These are phyloP conservation scores for Tanacetum coccineum DNA, from an alignment of 129 eudicot species.

Conservation along the genomic window DNA sequence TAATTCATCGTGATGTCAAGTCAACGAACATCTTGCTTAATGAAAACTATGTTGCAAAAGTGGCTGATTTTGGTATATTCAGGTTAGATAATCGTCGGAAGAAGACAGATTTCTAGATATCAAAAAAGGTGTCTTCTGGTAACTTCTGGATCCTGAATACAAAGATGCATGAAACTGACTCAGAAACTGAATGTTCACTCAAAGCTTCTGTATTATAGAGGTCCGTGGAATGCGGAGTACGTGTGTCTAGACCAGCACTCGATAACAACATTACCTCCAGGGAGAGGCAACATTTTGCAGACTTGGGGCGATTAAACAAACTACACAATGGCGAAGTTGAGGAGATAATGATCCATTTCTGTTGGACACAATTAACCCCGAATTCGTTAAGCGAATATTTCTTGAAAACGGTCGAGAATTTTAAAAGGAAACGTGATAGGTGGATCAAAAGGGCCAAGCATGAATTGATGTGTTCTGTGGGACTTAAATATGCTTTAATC, in stretches of 20 bases:
- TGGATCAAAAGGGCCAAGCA: too few relatives aligned
- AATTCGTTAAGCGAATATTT: slow-evolving; percentile 49
- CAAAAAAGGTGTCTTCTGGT: slow-evolving; percentile 68
- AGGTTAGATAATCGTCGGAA: slow-evolving; percentile 33
- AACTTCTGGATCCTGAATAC: slow-evolving; percentile 69
- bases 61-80: slow-evolving; percentile 73
- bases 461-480: slow-evolving; percentile 67
- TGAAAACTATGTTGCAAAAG: slow-evolving; percentile 71
- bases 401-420: slow-evolving; percentile 47
- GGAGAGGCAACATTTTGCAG: slow-evolving; percentile 53
- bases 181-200: slow-evolving; percentile 63
- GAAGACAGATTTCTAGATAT: slow-evolving; percentile 33
- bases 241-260: slow-evolving; percentile 57
- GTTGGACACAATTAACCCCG: slow-evolving; percentile 35
- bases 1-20: slow-evolving; percentile 73
- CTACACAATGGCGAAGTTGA: slow-evolving; percentile 38
- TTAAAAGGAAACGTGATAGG: slow-evolving; percentile 51
- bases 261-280: slow-evolving; percentile 35
- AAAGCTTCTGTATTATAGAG: too few relatives aligned
- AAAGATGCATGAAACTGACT: slow-evolving; percentile 44
- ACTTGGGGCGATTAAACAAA: slow-evolving; percentile 48
- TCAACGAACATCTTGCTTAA: slow-evolving; percentile 71
- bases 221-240: too few relatives aligned
- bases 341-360: slow-evolving; percentile 45
- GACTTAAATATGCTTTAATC: slow-evolving; percentile 57